These are phyloP conservation scores for Nepenthes alata DNA, from an alignment of 179 eudicot genomes.

Conservation along the genomic window DNA sequence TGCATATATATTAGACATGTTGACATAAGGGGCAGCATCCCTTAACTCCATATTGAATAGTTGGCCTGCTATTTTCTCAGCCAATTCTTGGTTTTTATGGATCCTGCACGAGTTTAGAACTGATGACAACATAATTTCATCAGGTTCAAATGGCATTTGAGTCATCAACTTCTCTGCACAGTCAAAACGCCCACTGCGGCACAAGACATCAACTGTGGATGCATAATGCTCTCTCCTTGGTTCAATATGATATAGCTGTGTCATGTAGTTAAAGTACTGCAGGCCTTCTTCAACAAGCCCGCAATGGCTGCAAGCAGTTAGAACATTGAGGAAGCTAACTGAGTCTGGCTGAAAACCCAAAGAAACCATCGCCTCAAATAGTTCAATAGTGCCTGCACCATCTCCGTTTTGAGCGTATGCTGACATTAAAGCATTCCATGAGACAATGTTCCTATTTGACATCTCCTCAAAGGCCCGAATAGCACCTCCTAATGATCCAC, in stretches of 20 bases:
- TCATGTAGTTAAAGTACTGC: constrained; percentile 44
- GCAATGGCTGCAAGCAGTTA: constrained; percentile 70
- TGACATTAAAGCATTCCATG: constrained; percentile 86
- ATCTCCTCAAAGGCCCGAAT: constrained; percentile 45
- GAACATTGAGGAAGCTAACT: constrained; percentile 55
- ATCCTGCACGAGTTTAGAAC: constrained; percentile 69
- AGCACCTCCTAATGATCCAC: constrained; percentile 61
- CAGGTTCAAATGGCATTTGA: constrained; percentile 61
- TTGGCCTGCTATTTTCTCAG: constrained; percentile 45
- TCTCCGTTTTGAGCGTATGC: constrained; percentile 85
- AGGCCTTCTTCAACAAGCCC: constrained; percentile 75
- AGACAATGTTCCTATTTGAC: constrained; percentile 55
- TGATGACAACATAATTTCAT: constrained; percentile 74
- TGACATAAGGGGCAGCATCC: constrained; percentile 63
- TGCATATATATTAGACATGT: constrained; percentile 83
- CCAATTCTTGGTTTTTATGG: constrained; percentile 62
- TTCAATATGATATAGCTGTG: constrained; percentile 25
- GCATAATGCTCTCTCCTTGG: constrained; percentile 70
- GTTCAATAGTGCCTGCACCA: constrained; percentile 43
- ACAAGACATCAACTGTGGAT: constrained; percentile 58
- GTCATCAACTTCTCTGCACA: constrained; percentile 54
- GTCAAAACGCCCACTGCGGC: constrained; percentile 48
- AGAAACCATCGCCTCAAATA: constrained; percentile 45
- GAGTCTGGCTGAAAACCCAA: constrained; percentile 57
- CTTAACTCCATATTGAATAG: constrained; percentile 54